phyloP scores from a whole-genome alignment of 2,329 filamentous ascomycete species.

The Alternaria gansuensis region DNA sequence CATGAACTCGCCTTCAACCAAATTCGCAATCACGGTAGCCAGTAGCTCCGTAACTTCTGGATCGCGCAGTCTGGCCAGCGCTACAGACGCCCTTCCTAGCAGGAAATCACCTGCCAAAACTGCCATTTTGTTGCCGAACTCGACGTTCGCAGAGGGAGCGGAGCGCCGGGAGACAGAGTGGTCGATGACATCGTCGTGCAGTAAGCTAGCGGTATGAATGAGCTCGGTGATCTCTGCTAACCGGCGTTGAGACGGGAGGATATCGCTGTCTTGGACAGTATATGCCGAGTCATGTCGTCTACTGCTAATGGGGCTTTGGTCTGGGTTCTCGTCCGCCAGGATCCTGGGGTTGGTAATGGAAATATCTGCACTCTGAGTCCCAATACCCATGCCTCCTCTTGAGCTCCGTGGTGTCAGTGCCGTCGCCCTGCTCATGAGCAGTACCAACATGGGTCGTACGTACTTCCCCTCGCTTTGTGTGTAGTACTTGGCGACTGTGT shows the following conservation, averaged over 20 bases:
- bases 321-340: constrained; percentile 81
- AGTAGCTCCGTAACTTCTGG: constrained; percentile 94
- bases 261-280: constrained; percentile 65
- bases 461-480: constrained; percentile 97
- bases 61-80: constrained; percentile 86
- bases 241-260: constrained; percentile 90
- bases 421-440: constrained; percentile 95
- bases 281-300: constrained; percentile 58
- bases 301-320: constrained; percentile 61
- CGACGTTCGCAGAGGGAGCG: constrained; percentile 86
- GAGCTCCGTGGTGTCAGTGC: constrained; percentile 73
- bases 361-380: constrained; percentile 60
- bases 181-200: constrained; percentile 99
- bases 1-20: constrained; percentile 99
- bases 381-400: constrained; percentile 30
- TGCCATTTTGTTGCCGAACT: constrained; percentile 99
- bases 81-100: constrained; percentile 90
- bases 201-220: constrained; percentile 93
- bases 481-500: constrained; percentile 97
- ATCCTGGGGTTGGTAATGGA: constrained; percentile 68
- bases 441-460: constrained; percentile 89
- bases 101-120: constrained; percentile 97
- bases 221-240: constrained; percentile 96
- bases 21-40: constrained; percentile 94
- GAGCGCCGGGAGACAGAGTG: constrained; percentile 86